These are phyloP conservation scores for Mucor indicus DNA, from an alignment of 371 early-diverging fungal genomes.

Conservation along the genomic window DNA sequence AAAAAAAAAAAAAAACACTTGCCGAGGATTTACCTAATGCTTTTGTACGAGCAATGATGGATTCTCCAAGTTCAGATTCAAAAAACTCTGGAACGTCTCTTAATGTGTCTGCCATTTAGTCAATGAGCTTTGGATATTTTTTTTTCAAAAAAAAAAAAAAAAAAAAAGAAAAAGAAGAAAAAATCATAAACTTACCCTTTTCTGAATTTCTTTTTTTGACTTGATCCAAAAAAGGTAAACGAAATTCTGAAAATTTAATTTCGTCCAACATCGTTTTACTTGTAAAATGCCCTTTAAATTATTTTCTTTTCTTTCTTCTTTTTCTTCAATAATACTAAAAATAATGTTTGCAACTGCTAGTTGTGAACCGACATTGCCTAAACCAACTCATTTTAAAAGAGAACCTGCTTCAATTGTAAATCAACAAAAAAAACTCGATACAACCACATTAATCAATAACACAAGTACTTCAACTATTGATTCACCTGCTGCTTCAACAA, in stretches of 20 bases:
- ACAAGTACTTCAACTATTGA: constrained; percentile 6
- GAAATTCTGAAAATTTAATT: too few species aligned
- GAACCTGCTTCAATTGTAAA: constrained; percentile 1
- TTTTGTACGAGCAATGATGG: constrained; percentile 85
- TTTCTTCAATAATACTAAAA: background rate
- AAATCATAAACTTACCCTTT: too few species aligned
- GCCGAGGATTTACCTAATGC: constrained; percentile 82
- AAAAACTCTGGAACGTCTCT: constrained; percentile 91
- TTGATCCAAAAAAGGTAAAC: too few species aligned
- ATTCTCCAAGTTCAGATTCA: constrained; percentile 87
- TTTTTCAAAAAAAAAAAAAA: background rate
- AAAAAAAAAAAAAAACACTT: too few species aligned
- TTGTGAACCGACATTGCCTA: constrained; percentile 8
- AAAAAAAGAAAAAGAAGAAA: constrained; percentile 6
- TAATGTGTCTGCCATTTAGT: constrained; percentile 60
- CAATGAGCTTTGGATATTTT: too few species aligned
- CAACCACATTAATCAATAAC: constrained; percentile 10
- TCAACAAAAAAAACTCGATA: constrained; percentile 6
- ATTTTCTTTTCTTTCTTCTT: background rate
- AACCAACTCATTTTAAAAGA: constrained; percentile 4
- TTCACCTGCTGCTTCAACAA: constrained; percentile 2
- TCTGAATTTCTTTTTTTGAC: too few species aligned
- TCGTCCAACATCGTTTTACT: too few species aligned
- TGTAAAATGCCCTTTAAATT: too few species aligned
- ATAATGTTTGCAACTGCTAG: constrained; percentile 1